Evolutionary conservation across 768 basidiomycete genomes (phyloP).

Genomic region (Rhodotorula taiwanensis): DNA sequence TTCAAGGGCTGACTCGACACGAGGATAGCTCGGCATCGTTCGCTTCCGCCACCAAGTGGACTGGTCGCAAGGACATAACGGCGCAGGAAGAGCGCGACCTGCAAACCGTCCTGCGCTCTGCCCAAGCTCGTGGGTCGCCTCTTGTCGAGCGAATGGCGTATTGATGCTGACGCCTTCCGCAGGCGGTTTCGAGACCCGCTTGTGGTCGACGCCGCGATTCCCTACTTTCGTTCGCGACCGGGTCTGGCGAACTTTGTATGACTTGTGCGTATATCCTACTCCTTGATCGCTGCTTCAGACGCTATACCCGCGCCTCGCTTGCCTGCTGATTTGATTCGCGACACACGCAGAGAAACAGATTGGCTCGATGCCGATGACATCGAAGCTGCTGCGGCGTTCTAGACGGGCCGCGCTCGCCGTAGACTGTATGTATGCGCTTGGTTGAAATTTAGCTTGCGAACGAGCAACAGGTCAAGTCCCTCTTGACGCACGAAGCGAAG

Average conservation of each 20-base stretch:
- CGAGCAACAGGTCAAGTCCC: no score
- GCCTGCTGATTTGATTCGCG: no score
- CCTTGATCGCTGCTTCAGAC: no score
- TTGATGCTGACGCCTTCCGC: not conserved
- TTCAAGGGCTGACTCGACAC: not conserved
- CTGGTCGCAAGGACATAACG: slow-evolving; percentile 13
- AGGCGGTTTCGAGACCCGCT: slow-evolving; percentile 19
- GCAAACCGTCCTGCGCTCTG: not conserved
- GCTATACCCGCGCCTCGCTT: no score
- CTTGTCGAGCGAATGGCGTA: not conserved
- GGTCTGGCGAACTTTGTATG: slow-evolving; percentile 23
- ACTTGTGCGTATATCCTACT: slow-evolving; percentile 2
- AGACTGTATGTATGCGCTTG: no score
- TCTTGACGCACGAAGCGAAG: no score
- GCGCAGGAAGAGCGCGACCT: not conserved
- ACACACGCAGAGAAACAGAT: slow-evolving; percentile 5
- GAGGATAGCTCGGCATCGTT: slow-evolving; percentile 13
- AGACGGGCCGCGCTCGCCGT: no score
- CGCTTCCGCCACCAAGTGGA: slow-evolving; percentile 16
- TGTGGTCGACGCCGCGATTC: slow-evolving; percentile 32
- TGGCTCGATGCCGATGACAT: slow-evolving; percentile 33
- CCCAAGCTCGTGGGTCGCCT: not conserved
- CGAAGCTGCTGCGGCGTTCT: slow-evolving; percentile 21
- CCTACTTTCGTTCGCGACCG: slow-evolving; percentile 22
- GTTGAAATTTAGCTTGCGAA: no score